Percentiles rank a stretch among this genome's conserved stretches.
These are phyloP conservation scores for Calonectria naviculata DNA, from an alignment of 2,329 filamentous ascomycete genomes.

Conservation along the genomic window DNA sequence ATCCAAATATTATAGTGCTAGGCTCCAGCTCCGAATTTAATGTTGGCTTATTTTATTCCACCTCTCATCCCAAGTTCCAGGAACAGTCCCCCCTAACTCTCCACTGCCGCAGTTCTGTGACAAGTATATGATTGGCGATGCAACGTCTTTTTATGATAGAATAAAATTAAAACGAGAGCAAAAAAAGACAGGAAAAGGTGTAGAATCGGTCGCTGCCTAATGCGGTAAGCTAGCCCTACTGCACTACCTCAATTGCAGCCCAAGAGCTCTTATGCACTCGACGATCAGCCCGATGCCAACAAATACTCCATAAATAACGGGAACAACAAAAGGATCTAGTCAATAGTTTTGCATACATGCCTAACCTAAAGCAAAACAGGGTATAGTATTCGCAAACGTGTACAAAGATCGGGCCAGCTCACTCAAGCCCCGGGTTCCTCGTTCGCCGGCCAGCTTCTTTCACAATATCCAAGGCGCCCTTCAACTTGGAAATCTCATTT, in stretches of 20 bases:
- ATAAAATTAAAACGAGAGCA: background rate
- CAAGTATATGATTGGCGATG: background rate
- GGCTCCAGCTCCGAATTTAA: background rate
- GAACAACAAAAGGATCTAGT: background rate
- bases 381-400: background rate
- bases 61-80: no score
- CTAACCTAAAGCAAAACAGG: background rate
- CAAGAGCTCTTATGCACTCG: background rate
- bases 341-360: background rate
- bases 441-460: slow-evolving; percentile 21
- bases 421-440: background rate
- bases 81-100: background rate
- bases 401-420: background rate
- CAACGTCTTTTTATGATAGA: background rate
- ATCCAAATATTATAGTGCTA: background rate
- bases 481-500: slow-evolving; percentile 33
- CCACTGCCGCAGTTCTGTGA: background rate
- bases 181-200: background rate
- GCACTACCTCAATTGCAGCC: background rate
- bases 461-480: slow-evolving; percentile 28
- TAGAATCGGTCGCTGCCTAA: background rate
- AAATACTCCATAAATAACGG: background rate
- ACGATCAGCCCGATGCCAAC: no score
- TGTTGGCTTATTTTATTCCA: no score
- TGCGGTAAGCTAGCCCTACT: background rate